These are phyloP conservation scores for Cucurbita pepo DNA, from an alignment of 306 rosid genomes.

Conservation along the genomic window DNA sequence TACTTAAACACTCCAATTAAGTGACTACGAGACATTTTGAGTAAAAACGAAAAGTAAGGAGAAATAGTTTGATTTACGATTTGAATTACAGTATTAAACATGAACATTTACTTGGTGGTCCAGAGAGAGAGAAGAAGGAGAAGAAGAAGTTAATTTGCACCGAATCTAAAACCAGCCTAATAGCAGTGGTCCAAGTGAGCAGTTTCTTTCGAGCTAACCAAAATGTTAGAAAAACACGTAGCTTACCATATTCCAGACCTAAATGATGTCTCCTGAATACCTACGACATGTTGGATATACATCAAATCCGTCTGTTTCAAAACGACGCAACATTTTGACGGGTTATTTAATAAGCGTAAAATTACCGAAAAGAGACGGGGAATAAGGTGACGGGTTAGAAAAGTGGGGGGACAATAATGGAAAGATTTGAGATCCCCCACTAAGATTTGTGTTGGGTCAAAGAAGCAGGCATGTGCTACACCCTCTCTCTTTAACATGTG, in stretches of 20 bases:
- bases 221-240: neutral
- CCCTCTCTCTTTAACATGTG: neutral
- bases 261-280: neutral
- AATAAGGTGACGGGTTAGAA: neutral
- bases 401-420: neutral
- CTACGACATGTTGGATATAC: neutral
- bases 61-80: too few species aligned
- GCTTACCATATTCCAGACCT: neutral
- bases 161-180: conserved; percentile 5
- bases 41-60: too few species aligned
- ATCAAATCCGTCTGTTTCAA: neutral
- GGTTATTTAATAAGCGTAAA: too few species aligned
- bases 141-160: neutral
- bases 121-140: neutral
- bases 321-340: too few species aligned
- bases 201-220: neutral
- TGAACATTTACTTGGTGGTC: neutral
- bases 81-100: neutral
- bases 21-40: too few species aligned
- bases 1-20: too few species aligned
- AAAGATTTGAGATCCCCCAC: conserved; percentile 4
- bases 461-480: neutral
- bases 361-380: too few species aligned
- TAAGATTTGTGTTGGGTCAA: conserved; percentile 1
- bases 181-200: neutral